A percentile compares a stretch with the other conserved stretches of the same genome.
phyloP scores from a whole-genome alignment of 139 green algal genomes.

The Mesostigma viride region DNA sequence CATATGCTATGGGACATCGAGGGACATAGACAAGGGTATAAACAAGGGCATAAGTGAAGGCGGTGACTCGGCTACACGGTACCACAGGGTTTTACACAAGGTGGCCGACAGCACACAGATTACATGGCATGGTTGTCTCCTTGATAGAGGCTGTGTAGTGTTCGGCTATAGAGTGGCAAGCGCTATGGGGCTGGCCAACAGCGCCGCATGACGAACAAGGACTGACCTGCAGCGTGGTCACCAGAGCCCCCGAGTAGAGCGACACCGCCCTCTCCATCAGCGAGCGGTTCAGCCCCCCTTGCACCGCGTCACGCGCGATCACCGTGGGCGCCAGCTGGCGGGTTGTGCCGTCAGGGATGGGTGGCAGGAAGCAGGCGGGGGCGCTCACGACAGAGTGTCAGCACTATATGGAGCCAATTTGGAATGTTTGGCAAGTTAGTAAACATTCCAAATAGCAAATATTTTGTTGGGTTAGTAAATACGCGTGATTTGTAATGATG shows the following conservation, averaged over 20 bases:
- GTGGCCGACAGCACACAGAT: not conserved
- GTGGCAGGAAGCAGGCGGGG: no score
- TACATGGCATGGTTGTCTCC: not conserved
- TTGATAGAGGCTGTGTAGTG: not conserved
- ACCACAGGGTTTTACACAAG: not conserved
- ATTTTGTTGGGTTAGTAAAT: no score
- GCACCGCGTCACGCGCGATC: slow-evolving; percentile 17
- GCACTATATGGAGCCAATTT: no score
- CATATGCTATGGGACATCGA: no score
- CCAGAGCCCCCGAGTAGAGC: not conserved
- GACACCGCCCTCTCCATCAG: slow-evolving; percentile 27
- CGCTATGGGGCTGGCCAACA: not conserved
- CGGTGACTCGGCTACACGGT: not conserved
- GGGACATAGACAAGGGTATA: no score
- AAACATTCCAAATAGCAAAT: no score
- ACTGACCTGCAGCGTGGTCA: not conserved
- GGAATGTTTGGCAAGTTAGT: no score
- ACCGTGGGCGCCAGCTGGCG: slow-evolving; percentile 38
- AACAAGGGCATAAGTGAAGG: not conserved
- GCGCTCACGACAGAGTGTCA: no score
- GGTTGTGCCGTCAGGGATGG: no score
- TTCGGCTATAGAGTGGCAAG: not conserved
- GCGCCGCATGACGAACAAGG: not conserved
- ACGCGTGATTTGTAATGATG: no score
- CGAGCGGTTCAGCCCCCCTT: slow-evolving; percentile 20